phyloP scores from a whole-genome alignment of 2,329 filamentous ascomycete genomes.

The Fusarium coffeatum region DNA sequence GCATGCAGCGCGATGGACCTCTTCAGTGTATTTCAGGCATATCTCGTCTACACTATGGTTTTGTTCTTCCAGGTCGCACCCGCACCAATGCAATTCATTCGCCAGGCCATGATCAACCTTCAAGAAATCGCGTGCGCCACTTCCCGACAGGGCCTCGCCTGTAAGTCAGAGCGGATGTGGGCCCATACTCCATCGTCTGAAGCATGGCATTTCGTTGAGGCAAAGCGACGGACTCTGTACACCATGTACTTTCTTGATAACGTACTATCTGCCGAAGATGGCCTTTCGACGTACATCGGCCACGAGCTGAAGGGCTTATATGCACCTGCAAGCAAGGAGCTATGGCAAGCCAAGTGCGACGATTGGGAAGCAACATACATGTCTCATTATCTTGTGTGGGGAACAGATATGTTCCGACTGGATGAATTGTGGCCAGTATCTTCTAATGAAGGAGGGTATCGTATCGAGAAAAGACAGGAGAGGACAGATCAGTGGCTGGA shows the following conservation, averaged over 20 bases:
- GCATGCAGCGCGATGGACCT: constrained; percentile 46
- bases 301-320: constrained; percentile 60
- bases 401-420: constrained; percentile 51
- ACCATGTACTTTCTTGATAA: constrained; percentile 66
- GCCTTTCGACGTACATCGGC: constrained; percentile 60
- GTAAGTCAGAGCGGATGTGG: constrained; percentile 52
- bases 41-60: constrained; percentile 63
- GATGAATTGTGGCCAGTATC: constrained; percentile 63
- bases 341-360: constrained; percentile 58
- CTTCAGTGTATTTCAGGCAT: constrained; percentile 63
- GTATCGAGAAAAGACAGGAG: constrained; percentile 39
- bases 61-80: constrained; percentile 56
- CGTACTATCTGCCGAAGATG: constrained; percentile 57
- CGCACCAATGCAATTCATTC: constrained; percentile 46
- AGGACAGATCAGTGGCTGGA: constrained; percentile 64
- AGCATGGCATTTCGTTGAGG: constrained; percentile 63
- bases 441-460: no score
- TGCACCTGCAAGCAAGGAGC: constrained; percentile 53
- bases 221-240: constrained; percentile 64
- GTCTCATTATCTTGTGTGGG: no score
- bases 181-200: constrained; percentile 33
- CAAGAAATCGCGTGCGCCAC: constrained; percentile 51
- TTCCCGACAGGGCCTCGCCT: constrained; percentile 57
- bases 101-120: constrained; percentile 60
- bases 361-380: constrained; percentile 51